A percentile compares a stretch with the other conserved stretches of the same genome.
Evolutionary conservation across 2,329 filamentous ascomycete species (phyloP).

Genomic region (Sporothrix brunneoviolacea): DNA sequence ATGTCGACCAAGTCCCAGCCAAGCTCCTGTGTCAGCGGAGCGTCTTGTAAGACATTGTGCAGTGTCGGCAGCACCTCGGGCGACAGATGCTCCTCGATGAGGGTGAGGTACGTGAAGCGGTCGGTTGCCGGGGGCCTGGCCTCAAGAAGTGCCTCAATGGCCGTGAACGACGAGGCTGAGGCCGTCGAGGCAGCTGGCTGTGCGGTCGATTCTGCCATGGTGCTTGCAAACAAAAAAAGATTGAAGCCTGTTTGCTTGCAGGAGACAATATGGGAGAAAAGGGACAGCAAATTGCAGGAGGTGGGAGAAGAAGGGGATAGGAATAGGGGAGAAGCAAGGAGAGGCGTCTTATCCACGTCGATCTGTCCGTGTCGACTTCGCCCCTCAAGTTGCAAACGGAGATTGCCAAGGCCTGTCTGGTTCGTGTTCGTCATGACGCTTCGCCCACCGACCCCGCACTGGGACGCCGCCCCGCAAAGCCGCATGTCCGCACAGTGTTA

Average conservation of each 20-base stretch:
- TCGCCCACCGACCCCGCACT: slow-evolving; percentile 7
- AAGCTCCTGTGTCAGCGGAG: slow-evolving; percentile 68
- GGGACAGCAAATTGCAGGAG: background rate
- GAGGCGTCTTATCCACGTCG: background rate
- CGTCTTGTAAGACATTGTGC: slow-evolving; percentile 50
- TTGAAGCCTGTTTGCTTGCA: background rate
- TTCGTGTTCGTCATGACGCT: background rate
- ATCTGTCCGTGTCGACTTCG: background rate
- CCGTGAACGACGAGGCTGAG: slow-evolving; percentile 22
- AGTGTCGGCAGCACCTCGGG: slow-evolving; percentile 60
- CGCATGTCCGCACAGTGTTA: slow-evolving; percentile 1
- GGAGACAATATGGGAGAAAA: background rate
- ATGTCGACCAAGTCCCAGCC: slow-evolving; percentile 80
- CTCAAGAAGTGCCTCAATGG: slow-evolving; percentile 41
- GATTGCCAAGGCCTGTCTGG: slow-evolving; percentile 5
- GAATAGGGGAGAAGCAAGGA: background rate
- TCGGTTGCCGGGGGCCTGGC: slow-evolving; percentile 51
- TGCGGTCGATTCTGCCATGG: slow-evolving; percentile 9
- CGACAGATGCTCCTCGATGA: slow-evolving; percentile 66
- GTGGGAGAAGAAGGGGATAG: background rate
- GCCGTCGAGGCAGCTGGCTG: background rate
- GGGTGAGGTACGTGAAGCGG: slow-evolving; percentile 69
- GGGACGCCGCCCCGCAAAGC: background rate
- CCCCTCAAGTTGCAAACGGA: too few species aligned
- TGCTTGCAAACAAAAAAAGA: background rate